Evolutionary conservation across 2,329 filamentous ascomycete genomes (phyloP).

Genomic region (Penicillium sp.): DNA sequence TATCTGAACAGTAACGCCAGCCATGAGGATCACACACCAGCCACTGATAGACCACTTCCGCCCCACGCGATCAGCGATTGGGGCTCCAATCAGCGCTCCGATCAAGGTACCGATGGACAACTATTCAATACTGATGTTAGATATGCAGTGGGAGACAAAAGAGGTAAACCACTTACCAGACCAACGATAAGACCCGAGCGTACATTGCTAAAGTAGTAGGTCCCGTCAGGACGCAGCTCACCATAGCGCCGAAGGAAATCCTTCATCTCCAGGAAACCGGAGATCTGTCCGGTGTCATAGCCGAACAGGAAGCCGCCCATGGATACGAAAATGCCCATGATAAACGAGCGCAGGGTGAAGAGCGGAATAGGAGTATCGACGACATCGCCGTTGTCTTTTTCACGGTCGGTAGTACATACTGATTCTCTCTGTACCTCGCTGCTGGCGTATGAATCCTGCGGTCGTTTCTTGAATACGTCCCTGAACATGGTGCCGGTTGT

Average conservation of each 20-base stretch:
- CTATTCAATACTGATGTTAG: slow-evolving; percentile 16
- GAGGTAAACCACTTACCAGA: slow-evolving; percentile 27
- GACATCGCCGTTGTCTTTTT: slow-evolving; percentile 17
- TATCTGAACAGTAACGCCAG: slow-evolving; percentile 44
- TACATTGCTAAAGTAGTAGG: slow-evolving; percentile 38
- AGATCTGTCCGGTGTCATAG: slow-evolving; percentile 45
- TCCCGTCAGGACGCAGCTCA: slow-evolving; percentile 26
- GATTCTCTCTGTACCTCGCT: slow-evolving; percentile 15
- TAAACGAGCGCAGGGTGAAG: slow-evolving; percentile 31
- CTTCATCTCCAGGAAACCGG: slow-evolving; percentile 41
- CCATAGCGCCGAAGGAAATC: slow-evolving; percentile 41
- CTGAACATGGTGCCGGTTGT: slow-evolving; percentile 13
- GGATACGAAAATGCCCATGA: slow-evolving; percentile 40
- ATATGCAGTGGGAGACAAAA: not conserved
- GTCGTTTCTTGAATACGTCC: slow-evolving; percentile 13
- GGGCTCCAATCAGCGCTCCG: slow-evolving; percentile 40
- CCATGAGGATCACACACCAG: slow-evolving; percentile 39
- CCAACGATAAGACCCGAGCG: slow-evolving; percentile 43
- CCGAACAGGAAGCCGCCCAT: slow-evolving; percentile 46
- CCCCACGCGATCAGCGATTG: slow-evolving; percentile 41
- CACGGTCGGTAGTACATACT: slow-evolving; percentile 16
- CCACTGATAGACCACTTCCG: slow-evolving; percentile 40
- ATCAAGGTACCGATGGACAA: slow-evolving; percentile 44
- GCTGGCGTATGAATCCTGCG: slow-evolving; percentile 12
- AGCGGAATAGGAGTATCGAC: slow-evolving; percentile 29